Evolutionary conservation across 2,329 filamentous ascomycete genomes (phyloP), one percentile per base, ranked within the genome.

Genomic region (Cladophialophora chaetospira): DNA sequence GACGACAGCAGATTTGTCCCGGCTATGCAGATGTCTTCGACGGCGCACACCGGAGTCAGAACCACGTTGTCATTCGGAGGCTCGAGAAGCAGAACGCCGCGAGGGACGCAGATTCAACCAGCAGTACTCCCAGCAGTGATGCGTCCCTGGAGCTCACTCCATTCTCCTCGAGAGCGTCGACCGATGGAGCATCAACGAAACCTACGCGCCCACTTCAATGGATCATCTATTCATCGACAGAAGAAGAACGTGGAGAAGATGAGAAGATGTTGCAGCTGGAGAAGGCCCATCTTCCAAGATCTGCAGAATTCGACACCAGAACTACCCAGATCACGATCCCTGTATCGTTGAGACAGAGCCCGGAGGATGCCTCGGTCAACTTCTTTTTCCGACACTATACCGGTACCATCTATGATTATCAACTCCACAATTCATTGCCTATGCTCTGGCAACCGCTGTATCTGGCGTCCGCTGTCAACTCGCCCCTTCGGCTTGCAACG

Each of bases 11-110:
- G 31, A 48, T 26, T 19, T 67, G 65, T 55, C 62, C 58, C 10
- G 65, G 65, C n/a, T 67, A 67, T 44, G 61, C 46, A 13, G 55
- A 63, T 43, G 59, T 63, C 9, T 67, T 67, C 53, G 65, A 67
- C 31, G 56, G 62, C 29, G 61, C 57, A 21, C 64, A 66, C 31
- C 57, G 64, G 43, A 57, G 46, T 54, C 60, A 67, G 40, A 67
- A 64, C 28, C 44, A 60, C 3, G 56, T 61, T 13, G 53, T 66
- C 6, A 33, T 58, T 6, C 62, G 58, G 5, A 47, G 33, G 33
- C 26, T 60, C 15, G 36, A 62, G 28, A 57, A 54, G 31, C 44
- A 55, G 28, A 58, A 60, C 44, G 48, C 36, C 17, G 19, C 31
- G 6, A 35, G 23, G 26, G 50, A 56, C 2, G 15, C 40, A 11